Percentiles rank a stretch among this genome's conserved stretches.
These are phyloP conservation scores for Mrakia blollopis DNA, from an alignment of 768 basidiomycete species.

Conservation along the genomic window DNA sequence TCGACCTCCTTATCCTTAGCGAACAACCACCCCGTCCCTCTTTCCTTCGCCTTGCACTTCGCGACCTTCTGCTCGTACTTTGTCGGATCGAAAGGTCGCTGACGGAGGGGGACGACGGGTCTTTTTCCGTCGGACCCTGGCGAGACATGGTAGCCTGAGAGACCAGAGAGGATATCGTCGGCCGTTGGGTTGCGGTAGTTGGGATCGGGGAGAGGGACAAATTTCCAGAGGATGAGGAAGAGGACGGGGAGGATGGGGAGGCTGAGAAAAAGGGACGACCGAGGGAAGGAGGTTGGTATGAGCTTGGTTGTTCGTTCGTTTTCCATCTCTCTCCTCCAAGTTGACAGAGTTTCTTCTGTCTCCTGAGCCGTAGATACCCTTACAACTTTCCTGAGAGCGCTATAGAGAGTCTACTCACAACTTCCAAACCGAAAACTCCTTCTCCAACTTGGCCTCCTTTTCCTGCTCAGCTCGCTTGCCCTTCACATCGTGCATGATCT, in stretches of 20 bases:
- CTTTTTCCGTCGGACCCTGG: background rate
- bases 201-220: constrained; percentile 4
- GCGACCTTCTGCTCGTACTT: constrained; percentile 21
- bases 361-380: background rate
- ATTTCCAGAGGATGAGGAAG: constrained; percentile 1
- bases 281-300: background rate
- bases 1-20: background rate
- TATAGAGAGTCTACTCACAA: background rate
- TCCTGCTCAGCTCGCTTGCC: background rate
- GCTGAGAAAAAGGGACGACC: background rate
- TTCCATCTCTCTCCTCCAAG: background rate
- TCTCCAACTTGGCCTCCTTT: background rate
- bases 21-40: background rate
- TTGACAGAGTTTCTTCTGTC: too few relatives aligned
- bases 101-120: background rate
- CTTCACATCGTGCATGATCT: background rate
- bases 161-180: too few relatives aligned
- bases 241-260: background rate
- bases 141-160: too few relatives aligned
- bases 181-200: background rate
- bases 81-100: constrained; percentile 2
- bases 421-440: background rate
- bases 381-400: background rate
- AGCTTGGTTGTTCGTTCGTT: background rate
- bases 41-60: constrained; percentile 9